These are phyloP conservation scores for Colletotrichum destructivum DNA, from an alignment of 2,329 filamentous ascomycete genomes.

Conservation along the genomic window DNA sequence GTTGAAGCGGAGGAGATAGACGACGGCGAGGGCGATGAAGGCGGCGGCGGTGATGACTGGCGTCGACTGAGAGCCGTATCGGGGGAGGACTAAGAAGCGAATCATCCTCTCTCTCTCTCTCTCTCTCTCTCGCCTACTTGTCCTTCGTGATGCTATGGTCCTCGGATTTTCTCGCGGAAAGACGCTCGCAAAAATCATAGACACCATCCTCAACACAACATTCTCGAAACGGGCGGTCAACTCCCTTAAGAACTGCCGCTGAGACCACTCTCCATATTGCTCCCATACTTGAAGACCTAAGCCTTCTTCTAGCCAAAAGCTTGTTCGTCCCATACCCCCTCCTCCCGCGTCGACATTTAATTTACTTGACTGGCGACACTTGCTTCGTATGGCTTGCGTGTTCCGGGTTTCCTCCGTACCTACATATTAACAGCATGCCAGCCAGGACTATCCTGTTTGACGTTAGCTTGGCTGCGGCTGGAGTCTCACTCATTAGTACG, in stretches of 20 bases:
- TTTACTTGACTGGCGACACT: conserved; percentile 18
- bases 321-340: conserved; percentile 6
- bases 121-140: neutral
- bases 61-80: conserved; percentile 25
- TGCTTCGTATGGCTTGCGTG: conserved; percentile 11
- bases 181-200: neutral
- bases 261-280: neutral
- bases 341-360: conserved; percentile 13
- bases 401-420: conserved; percentile 5
- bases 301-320: conserved; percentile 26
- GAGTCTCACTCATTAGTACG: neutral
- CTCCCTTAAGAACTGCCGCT: conserved; percentile 13
- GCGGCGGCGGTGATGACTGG: conserved; percentile 23
- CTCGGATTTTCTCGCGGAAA: neutral
- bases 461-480: conserved; percentile 23
- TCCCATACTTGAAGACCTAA: conserved; percentile 2
- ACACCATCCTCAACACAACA: too few relatives aligned
- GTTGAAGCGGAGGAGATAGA: conserved; percentile 29
- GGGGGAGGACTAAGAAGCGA: conserved; percentile 26
- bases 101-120: conserved; percentile 18
- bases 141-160: neutral
- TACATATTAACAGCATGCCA: too few relatives aligned
- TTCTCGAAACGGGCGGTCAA: neutral
- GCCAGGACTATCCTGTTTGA: conserved; percentile 20
- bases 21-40: conserved; percentile 22